Conservation (phyloP, 345 rosid genomes). For the Kandelia obovata region DNA sequence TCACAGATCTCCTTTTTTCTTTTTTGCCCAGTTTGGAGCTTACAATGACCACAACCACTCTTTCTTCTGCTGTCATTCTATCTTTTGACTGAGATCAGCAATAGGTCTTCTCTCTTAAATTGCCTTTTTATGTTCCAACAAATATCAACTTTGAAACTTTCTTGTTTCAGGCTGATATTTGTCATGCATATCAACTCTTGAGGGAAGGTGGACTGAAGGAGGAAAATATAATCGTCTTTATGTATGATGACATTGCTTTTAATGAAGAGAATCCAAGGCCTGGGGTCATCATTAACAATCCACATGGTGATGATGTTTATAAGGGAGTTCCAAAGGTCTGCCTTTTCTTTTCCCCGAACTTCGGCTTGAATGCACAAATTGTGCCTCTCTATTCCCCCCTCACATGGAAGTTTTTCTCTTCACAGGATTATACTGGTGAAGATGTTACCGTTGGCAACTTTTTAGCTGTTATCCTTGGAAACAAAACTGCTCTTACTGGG, state of each 20-base stretch:
- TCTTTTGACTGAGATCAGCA: not conserved
- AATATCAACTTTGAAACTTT: not conserved
- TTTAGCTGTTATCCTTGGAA: slow-evolving; percentile 78
- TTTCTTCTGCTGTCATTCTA: not conserved
- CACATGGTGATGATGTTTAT: not conserved
- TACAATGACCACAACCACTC: not conserved
- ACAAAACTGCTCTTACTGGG: slow-evolving; percentile 72
- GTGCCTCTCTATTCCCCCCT: not conserved
- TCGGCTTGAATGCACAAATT: not conserved
- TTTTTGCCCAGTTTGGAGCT: too few relatives aligned
- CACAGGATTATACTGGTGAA: slow-evolving; percentile 88
- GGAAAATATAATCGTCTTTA: not conserved
- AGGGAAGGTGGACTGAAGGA: slow-evolving; percentile 1
- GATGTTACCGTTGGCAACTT: slow-evolving; percentile 71
- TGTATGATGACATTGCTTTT: slow-evolving; percentile 3
- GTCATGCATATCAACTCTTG: slow-evolving; percentile 2
- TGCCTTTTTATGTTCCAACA: not conserved
- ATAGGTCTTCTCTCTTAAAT: not conserved
- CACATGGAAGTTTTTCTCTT: slow-evolving; percentile 12
- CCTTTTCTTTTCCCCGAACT: not conserved
- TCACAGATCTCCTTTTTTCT: too few relatives aligned
- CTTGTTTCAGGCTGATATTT: slow-evolving; percentile 48
- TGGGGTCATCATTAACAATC: not conserved
- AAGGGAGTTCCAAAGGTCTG: not conserved
- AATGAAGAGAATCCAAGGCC: not conserved